Evolutionary conservation across 768 basidiomycete genomes (phyloP).

Genomic region (Rhizopogon sp.): DNA sequence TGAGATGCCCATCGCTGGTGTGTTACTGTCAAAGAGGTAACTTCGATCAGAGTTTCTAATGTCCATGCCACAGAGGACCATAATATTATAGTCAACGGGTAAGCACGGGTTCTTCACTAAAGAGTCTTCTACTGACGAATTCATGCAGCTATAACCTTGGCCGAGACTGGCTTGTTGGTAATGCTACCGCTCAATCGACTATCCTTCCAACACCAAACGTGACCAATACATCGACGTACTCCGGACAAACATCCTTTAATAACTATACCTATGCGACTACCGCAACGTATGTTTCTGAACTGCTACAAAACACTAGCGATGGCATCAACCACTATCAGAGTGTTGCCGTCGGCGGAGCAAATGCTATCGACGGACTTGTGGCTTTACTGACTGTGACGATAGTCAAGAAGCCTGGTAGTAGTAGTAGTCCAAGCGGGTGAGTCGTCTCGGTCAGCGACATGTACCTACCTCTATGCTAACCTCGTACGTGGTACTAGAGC

Average conservation of each 20-base stretch:
- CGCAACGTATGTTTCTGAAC: slow-evolving; percentile 62
- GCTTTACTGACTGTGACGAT: slow-evolving; percentile 75
- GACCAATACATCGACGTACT: slow-evolving; percentile 51
- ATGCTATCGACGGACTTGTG: slow-evolving; percentile 78
- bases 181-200: slow-evolving; percentile 52
- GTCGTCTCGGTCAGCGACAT: slow-evolving; percentile 3
- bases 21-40: slow-evolving; percentile 14
- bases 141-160: slow-evolving; percentile 65
- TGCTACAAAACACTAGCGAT: slow-evolving; percentile 62
- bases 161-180: slow-evolving; percentile 83
- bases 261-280: slow-evolving; percentile 73
- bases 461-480: background rate
- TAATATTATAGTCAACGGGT: slow-evolving; percentile 74
- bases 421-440: slow-evolving; percentile 15
- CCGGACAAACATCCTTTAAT: slow-evolving; percentile 55
- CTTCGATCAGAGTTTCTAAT: background rate
- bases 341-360: slow-evolving; percentile 47
- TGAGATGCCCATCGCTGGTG: slow-evolving; percentile 61
- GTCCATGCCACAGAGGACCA: slow-evolving; percentile 40
- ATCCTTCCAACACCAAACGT: slow-evolving; percentile 19
- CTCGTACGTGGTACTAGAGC: slow-evolving; percentile 9
- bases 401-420: slow-evolving; percentile 28
- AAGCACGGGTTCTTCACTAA: slow-evolving; percentile 2
- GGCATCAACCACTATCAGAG: slow-evolving; percentile 64
- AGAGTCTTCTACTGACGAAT: background rate